phyloP scores from a whole-genome alignment of 768 basidiomycete species.

The Suillus bovinus region DNA sequence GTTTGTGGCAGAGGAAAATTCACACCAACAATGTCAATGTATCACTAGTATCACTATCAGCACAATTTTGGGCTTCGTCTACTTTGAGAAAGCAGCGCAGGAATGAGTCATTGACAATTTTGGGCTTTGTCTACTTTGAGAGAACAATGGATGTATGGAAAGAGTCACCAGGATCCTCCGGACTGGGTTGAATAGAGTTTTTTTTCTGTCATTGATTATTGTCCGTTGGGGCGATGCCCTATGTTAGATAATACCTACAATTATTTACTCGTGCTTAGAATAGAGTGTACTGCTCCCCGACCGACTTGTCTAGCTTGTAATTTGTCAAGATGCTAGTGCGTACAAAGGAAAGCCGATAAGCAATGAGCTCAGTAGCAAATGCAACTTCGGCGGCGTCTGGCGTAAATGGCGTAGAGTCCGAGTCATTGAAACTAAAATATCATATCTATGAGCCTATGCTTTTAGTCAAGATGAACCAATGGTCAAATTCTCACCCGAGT shows the following conservation, averaged over 20 bases:
- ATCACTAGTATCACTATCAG: too few species aligned
- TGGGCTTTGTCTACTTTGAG: too few species aligned
- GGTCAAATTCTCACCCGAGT: slow-evolving; percentile 46
- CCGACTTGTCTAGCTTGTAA: slow-evolving; percentile 48
- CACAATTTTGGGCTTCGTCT: background rate
- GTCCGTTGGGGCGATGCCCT: too few species aligned
- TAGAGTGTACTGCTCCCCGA: slow-evolving; percentile 43
- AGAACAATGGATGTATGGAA: too few species aligned
- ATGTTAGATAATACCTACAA: too few species aligned
- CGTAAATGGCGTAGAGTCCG: slow-evolving; percentile 51
- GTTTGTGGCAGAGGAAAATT: background rate
- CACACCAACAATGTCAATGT: background rate
- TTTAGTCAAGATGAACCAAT: background rate
- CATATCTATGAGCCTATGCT: background rate
- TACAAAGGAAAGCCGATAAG: slow-evolving; percentile 69
- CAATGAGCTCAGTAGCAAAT: slow-evolving; percentile 60
- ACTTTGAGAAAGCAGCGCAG: background rate
- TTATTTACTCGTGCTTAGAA: too few species aligned
- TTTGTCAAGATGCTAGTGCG: slow-evolving; percentile 55
- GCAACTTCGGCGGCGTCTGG: slow-evolving; percentile 46
- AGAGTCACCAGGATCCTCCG: too few species aligned
- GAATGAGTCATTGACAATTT: too few species aligned
- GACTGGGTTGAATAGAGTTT: slow-evolving; percentile 22
- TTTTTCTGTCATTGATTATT: too few species aligned
- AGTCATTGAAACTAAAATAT: slow-evolving; percentile 47